Evolutionary conservation across 2,329 filamentous ascomycete species (phyloP), one percentile per base, ranked within the genome.

Genomic region (Dryadomyces quercus-mongolicae): DNA sequence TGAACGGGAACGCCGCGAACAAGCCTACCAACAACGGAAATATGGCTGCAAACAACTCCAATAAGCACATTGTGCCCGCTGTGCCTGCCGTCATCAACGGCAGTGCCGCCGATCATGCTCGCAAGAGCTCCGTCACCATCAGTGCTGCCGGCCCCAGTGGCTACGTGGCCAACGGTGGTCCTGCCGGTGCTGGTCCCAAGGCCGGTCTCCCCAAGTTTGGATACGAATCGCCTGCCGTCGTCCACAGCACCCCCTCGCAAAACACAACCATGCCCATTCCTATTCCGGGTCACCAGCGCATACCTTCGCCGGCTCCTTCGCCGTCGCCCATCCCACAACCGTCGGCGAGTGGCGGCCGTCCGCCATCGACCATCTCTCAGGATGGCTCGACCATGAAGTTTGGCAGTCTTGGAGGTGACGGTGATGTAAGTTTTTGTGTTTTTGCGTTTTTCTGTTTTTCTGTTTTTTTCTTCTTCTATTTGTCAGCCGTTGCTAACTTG

Each of bases 281-380:
- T 69, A 88, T 81, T 70, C 82, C 82, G 65, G 69, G 77, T 74
- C 65, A 74, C 70, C 85, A 86, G 58, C 82, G 87, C 62, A 80
- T 92, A 52, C 83, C 84, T 49, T 95, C 91, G 48, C 93, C 93
- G 6, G 84, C 87, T 50, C 85, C 86, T 61, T 96, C 92, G 48
- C 93, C 93, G 4, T 92, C 88, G 45, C 93, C 93, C 5, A 97
- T 97, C 62, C 92, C 93, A 36, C 88, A 92, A 69, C 88, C 90
- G 52, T 81, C 85, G 54, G 84, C 85, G 38, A 87, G 84, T 64
- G 93, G 90, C 64, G 89, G 90, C 62, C 88, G 89, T 64, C 91
- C 91, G 62, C 89, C 90, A 47, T 85, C 88, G 38, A 80, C 80
- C 59, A 78, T 89, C 60, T 77, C 84, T 61, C 83, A 83, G 60